Conservation (phyloP, 441 rosid genomes). For the Brassica hybrid region DNA sequence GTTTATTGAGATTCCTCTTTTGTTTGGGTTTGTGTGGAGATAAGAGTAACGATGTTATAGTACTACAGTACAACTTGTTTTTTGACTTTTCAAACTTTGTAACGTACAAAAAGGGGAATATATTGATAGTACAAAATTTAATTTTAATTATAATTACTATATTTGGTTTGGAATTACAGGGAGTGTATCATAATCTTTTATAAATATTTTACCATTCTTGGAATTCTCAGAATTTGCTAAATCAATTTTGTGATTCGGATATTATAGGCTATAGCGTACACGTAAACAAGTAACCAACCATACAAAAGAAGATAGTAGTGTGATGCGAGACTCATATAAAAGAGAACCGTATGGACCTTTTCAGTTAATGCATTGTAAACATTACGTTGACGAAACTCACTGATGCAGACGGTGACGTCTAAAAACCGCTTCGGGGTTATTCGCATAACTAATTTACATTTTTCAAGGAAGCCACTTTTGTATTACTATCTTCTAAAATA, state of each 20-base stretch:
- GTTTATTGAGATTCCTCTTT: slow-evolving; percentile 19
- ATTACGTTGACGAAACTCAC: slow-evolving; percentile 30
- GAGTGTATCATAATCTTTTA: background rate
- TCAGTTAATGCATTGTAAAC: slow-evolving; percentile 23
- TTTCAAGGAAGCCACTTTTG: background rate
- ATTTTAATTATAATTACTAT: slow-evolving; percentile 19
- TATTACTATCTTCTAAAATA: background rate
- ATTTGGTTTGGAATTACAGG: slow-evolving; percentile 11
- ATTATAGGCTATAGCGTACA: background rate
- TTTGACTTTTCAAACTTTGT: slow-evolving; percentile 26
- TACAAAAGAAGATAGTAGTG: background rate
- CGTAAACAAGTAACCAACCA: background rate
- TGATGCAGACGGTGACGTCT: slow-evolving; percentile 21
- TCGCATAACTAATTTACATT: background rate
- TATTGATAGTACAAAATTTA: background rate
- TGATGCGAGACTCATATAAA: background rate
- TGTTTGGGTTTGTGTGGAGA: slow-evolving; percentile 36
- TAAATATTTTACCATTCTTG: background rate
- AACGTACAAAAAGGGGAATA: slow-evolving; percentile 23
- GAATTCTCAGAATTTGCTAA: background rate
- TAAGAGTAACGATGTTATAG: slow-evolving; percentile 20
- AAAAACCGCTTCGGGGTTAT: background rate
- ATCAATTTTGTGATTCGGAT: background rate
- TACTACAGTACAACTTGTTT: slow-evolving; percentile 30
- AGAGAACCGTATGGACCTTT: slow-evolving; percentile 13